phyloP scores from a whole-genome alignment of 345 rosid genomes.

The Populus nigra region DNA sequence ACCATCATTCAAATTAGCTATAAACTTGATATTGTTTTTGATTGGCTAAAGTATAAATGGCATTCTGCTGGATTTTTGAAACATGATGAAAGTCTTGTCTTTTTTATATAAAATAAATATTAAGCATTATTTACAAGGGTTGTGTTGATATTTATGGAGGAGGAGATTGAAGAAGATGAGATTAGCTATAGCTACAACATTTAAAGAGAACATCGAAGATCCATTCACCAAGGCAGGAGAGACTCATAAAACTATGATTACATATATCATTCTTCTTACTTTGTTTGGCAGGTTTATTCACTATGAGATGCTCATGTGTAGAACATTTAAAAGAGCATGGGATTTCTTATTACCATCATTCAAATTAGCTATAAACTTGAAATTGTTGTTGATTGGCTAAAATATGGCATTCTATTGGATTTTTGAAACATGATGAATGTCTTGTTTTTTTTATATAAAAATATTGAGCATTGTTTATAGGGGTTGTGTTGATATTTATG shows the following conservation, averaged over 20 bases:
- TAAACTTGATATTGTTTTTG: constrained; percentile 42
- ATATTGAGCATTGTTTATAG: no score
- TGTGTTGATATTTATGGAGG: not conserved
- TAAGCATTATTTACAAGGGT: no score
- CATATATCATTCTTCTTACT: not conserved
- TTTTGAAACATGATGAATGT: not conserved
- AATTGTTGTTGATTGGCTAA: constrained; percentile 73
- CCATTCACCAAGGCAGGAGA: constrained; percentile 32
- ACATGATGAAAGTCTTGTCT: not conserved
- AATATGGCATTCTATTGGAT: constrained; percentile 35
- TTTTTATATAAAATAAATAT: not conserved
- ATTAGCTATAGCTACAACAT: constrained; percentile 46
- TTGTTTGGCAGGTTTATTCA: constrained; percentile 65
- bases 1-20: constrained; percentile 37
- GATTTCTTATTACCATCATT: constrained; percentile 54
- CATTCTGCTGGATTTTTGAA: not conserved
- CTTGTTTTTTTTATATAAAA: not conserved
- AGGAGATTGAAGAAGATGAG: constrained; percentile 58
- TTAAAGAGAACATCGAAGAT: constrained; percentile 30
- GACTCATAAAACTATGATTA: constrained; percentile 2
- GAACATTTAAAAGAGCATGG: constrained; percentile 53
- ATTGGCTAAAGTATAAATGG: constrained; percentile 77
- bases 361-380: constrained; percentile 31
- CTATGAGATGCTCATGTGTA: constrained; percentile 69
- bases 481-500: no score